phyloP scores from a whole-genome alignment of 1,139 yeast species.

The Blastobotrys illinoisensis region DNA sequence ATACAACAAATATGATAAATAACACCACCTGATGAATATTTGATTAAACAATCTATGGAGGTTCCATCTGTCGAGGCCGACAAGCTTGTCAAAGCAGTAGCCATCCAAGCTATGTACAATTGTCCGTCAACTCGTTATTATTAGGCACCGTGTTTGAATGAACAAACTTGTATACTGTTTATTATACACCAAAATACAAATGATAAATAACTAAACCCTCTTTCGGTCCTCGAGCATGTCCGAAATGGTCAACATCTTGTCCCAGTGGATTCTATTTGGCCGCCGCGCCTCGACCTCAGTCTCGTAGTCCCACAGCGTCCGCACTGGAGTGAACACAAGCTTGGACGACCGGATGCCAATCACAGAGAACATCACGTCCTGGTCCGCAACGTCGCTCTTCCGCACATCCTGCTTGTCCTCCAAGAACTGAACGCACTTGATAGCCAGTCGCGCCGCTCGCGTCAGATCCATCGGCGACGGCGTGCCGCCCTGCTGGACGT shows the following conservation, averaged over 20 bases:
- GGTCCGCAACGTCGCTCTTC: constrained; percentile 26
- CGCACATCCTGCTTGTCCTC: constrained; percentile 40
- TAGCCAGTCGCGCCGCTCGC: constrained; percentile 84
- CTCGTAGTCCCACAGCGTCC: constrained; percentile 76
- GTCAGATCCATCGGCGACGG: constrained; percentile 96
- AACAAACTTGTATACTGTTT: not conserved
- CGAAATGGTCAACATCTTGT: constrained; percentile 62
- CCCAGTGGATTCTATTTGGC: constrained; percentile 89
- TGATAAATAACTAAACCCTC: constrained; percentile 8
- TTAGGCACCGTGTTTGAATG: not conserved
- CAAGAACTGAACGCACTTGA: constrained; percentile 79
- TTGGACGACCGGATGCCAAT: constrained; percentile 80
- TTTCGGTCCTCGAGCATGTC: constrained; percentile 80
- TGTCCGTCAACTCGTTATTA: too few relatives aligned
- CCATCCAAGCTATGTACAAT: too few relatives aligned
- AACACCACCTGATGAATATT: too few relatives aligned
- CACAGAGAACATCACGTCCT: constrained; percentile 68
- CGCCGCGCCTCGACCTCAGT: constrained; percentile 75
- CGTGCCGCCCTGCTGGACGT: constrained; percentile 94
- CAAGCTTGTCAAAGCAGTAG: too few relatives aligned
- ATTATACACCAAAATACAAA: not conserved
- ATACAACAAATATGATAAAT: too few relatives aligned
- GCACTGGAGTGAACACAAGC: constrained; percentile 65
- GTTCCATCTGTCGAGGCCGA: too few relatives aligned
- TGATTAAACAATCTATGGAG: too few relatives aligned